Conservation (phyloP, 441 rosid genomes). For the Manihot esculenta region DNA sequence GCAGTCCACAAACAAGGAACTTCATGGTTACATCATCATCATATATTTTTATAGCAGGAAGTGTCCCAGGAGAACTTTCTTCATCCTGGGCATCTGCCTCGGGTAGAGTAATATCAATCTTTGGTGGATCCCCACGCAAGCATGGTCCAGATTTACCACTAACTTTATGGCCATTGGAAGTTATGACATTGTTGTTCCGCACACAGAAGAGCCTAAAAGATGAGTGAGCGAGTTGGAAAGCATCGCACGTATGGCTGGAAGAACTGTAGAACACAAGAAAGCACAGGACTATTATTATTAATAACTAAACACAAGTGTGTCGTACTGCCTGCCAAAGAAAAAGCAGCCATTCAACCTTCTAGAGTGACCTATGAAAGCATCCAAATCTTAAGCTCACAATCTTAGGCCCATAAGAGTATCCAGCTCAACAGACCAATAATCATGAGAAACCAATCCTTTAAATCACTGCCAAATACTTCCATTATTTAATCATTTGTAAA, state of each 20-base stretch:
- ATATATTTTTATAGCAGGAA: conserved; percentile 86
- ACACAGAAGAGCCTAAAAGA: conserved; percentile 79
- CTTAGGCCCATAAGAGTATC: not conserved
- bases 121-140: conserved; percentile 85
- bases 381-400: conserved; percentile 15
- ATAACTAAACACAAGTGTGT: not conserved
- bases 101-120: conserved; percentile 62
- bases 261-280: conserved; percentile 58
- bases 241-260: conserved; percentile 86
- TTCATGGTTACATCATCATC: conserved; percentile 85
- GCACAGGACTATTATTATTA: not conserved
- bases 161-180: conserved; percentile 47
- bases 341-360: not conserved
- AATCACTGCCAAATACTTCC: not conserved
- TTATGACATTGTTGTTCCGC: conserved; percentile 31
- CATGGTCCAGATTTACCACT: conserved; percentile 54
- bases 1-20: conserved; percentile 88
- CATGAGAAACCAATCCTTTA: conserved; percentile 1
- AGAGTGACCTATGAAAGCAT: not conserved
- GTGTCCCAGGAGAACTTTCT: conserved; percentile 64
- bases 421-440: not conserved
- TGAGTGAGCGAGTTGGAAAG: conserved; percentile 84
- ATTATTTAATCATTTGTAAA: not conserved
- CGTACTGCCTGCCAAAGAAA: not conserved
- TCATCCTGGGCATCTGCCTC: conserved; percentile 69